Base-by-base conservation (phyloP, 148 eudicot species). In the Vaccinium myrtillus region DNA sequence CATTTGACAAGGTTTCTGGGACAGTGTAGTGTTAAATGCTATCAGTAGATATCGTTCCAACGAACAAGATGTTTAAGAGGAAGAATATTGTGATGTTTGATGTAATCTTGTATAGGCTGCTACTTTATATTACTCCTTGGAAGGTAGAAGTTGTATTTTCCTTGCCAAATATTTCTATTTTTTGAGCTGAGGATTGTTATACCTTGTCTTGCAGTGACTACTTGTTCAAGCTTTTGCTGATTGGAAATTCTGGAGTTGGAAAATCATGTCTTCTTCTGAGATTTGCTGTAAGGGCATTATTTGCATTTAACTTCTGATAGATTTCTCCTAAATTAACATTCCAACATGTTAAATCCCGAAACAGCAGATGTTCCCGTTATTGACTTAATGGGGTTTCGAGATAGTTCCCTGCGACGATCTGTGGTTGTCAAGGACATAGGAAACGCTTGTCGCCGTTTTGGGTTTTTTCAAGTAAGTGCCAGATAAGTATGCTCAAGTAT, bases 181-280 rank as follows among this genome's bases (percentile, higher is more conserved):
- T 51, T 70, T 43, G 30, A 27, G 49, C 84, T 51, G 10, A 82
- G 59, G n/a, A 48, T 70, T 61, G 8, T 46, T 11, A 19, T 16
- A 65, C 30, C 46, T 81, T 65, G 75, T 82, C 11, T 79, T 86
- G 80, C 88, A 89, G 90, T 80, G 91, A 89, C 86, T 89, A 89
- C 76, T 88, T 88, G 90, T 88, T 88, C 88, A 88, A 88, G 85
- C 90, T 88, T 84, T 83, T 88, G 85, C 84, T 89, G 18, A 89
- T 89, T 79, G 91, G 91, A 85, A 89, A 89, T 78, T 89, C 91
- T 75, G 91, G 91, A 75, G 91, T 89, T 70, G 91, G 91, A 27
- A 89, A 89, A 84, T 89, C 90, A 75, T 89, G 90, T 82, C 90
- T 89, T 84, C 88, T 89, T 61, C 88, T 89, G 55, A 86, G 90